Evolutionary conservation across 306 rosid species (phyloP), one percentile per base, ranked within the genome.

Genomic region (Vicia sativa): DNA sequence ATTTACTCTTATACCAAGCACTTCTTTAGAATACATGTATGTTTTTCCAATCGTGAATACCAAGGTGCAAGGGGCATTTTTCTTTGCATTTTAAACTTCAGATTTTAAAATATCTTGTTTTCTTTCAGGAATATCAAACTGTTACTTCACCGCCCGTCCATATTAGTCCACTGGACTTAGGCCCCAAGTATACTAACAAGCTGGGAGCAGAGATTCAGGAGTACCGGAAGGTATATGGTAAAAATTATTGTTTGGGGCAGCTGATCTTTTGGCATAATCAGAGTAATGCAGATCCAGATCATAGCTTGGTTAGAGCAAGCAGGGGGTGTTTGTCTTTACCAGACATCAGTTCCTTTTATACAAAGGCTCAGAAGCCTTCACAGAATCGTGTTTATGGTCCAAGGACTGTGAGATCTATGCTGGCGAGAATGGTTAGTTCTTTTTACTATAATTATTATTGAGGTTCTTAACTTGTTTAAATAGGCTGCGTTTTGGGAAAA

Each of bases 81-180:
- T 38, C 28, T 44, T 65, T 16, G 60, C 25, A 46, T 28, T 74
- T 44, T 63, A 21, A 42, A 54, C 52, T 26, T 60, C 11, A 23
- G 12, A 37, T 11, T 65, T 70, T 52, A 25, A 61, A 18, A 26
- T 74, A 77, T 60, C 70, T 55, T 34, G 62, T 78, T 12, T 59
- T 29, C 46, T 55, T 79, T 67, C 90, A 95, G 99, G 91, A 83
- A 73, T 95, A 95, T 77, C 69, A 85, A 73, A 55, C 87, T 46
- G 75, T 87, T 78, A 95, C 97, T 55, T 95, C 99, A 70, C 97
- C 96, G 5, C 97, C 99, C 70, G 99, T 95, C 61, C 86, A 83
- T 86, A 95, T 95, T 71, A 95, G 99, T 85, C 95, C 99, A 41
- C 97, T 90, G 70, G 99, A 95, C 87, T 79, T 95, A 82, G 99